These are phyloP conservation scores for Coniella vitis DNA, from an alignment of 2,329 filamentous ascomycete genomes.

Conservation along the genomic window DNA sequence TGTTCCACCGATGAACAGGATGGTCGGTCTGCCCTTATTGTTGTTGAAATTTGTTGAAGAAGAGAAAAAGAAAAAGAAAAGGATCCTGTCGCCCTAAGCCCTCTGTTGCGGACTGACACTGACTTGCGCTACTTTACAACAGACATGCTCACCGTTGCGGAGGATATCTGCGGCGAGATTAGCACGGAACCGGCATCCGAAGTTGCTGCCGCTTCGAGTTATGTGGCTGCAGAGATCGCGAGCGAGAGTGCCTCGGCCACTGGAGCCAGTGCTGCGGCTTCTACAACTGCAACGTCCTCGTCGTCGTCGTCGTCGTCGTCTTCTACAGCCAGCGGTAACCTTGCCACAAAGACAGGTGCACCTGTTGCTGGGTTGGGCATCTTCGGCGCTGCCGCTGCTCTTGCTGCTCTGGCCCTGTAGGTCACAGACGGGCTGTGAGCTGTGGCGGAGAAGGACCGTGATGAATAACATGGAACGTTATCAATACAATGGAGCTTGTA, in stretches of 20 bases:
- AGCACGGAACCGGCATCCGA: conserved; percentile 1
- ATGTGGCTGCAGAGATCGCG: conserved; percentile 5
- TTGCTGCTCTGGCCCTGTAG: conserved; percentile 12
- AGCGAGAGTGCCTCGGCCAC: conserved; percentile 1
- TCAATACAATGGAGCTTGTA: too few species aligned
- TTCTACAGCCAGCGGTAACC: conserved; percentile 5
- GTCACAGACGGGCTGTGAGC: not conserved
- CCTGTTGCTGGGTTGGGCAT: conserved; percentile 10
- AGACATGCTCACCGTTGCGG: conserved; percentile 7
- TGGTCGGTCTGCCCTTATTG: conserved; percentile 9
- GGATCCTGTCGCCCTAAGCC: too few species aligned
- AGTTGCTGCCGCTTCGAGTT: conserved; percentile 13
- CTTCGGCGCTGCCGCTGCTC: conserved; percentile 11
- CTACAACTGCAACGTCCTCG: not conserved
- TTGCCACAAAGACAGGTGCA: not conserved
- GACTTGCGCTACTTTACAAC: not conserved
- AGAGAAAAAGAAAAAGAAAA: too few species aligned
- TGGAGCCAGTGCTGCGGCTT: not conserved
- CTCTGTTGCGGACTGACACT: too few species aligned
- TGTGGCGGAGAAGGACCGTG: not conserved
- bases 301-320: not conserved
- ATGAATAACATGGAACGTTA: not conserved
- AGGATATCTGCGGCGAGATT: conserved; percentile 11
- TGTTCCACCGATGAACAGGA: conserved; percentile 8
- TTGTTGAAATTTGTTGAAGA: not conserved